Evolutionary conservation across 129 eudicot genomes (phyloP).

Genomic region (Deinandra increscens): DNA sequence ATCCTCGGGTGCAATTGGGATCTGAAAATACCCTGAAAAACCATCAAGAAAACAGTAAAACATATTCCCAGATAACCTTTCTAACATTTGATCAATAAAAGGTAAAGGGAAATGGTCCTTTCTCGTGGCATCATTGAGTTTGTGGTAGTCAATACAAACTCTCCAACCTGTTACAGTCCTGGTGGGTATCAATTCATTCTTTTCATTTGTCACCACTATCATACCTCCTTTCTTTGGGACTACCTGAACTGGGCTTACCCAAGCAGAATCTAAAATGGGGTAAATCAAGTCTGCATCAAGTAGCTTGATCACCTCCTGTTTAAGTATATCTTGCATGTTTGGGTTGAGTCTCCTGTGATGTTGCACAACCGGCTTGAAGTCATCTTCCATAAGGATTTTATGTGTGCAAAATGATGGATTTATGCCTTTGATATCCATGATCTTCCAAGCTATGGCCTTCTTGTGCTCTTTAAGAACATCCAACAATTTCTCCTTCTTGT

Average conservation of each 20-base stretch:
- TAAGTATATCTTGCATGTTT: neutral
- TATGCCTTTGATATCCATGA: neutral
- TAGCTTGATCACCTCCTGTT: neutral
- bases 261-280: neutral
- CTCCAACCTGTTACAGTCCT: neutral
- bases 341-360: neutral
- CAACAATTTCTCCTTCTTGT: neutral
- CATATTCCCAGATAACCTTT: neutral
- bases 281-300: neutral
- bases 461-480: neutral
- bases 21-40: neutral
- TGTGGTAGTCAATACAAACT: neutral
- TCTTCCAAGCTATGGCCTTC: neutral
- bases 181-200: neutral
- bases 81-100: neutral
- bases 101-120: neutral
- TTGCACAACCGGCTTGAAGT: neutral
- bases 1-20: neutral
- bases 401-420: neutral
- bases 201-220: neutral
- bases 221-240: neutral
- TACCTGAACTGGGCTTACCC: neutral
- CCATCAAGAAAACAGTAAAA: conserved; percentile 10
- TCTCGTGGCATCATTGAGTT: neutral
- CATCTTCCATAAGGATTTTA: neutral